Percentiles rank a stretch among this genome's conserved stretches.
Conservation (phyloP, 177 flowering plant genomes). For the Tripterygium wilfordii region DNA sequence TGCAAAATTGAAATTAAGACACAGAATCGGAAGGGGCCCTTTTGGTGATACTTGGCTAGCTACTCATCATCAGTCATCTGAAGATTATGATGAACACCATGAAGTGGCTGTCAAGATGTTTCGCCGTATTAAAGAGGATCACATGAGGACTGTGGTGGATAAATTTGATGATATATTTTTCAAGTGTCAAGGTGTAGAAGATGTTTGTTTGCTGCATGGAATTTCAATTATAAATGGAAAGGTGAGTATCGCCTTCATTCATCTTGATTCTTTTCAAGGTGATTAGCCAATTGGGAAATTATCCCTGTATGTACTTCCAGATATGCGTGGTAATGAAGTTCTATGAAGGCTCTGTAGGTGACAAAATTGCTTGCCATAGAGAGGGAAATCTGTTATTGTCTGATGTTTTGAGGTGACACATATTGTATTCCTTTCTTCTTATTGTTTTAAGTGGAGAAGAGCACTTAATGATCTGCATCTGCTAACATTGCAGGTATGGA, state of each 20-base stretch:
- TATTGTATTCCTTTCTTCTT: neutral
- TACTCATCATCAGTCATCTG: slow-evolving; percentile 65
- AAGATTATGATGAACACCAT: slow-evolving; percentile 71
- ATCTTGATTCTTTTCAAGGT: too few species aligned
- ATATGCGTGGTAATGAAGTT: slow-evolving; percentile 77
- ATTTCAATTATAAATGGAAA: slow-evolving; percentile 56
- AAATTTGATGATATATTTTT: slow-evolving; percentile 51
- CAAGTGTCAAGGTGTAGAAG: slow-evolving; percentile 37
- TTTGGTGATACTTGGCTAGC: slow-evolving; percentile 95
- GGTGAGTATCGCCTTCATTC: slow-evolving; percentile 42
- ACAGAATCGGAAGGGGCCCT: slow-evolving; percentile 80
- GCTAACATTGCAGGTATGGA: slow-evolving; percentile 56
- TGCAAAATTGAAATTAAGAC: slow-evolving; percentile 55
- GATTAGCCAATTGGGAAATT: too few species aligned
- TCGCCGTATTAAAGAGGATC: slow-evolving; percentile 58
- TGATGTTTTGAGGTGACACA: slow-evolving; percentile 69
- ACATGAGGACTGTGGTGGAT: slow-evolving; percentile 35
- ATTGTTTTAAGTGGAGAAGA: neutral
- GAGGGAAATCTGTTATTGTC: slow-evolving; percentile 64
- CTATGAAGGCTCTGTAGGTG: slow-evolving; percentile 85
- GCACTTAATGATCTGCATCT: neutral
- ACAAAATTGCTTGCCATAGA: slow-evolving; percentile 62
- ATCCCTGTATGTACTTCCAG: slow-evolving; percentile 26
- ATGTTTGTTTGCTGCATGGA: slow-evolving; percentile 74
- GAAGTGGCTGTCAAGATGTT: slow-evolving; percentile 89